Evolutionary conservation across 306 rosid genomes (phyloP), one percentile per base, ranked within the genome.

Genomic region (Trichosanthes truncata): DNA sequence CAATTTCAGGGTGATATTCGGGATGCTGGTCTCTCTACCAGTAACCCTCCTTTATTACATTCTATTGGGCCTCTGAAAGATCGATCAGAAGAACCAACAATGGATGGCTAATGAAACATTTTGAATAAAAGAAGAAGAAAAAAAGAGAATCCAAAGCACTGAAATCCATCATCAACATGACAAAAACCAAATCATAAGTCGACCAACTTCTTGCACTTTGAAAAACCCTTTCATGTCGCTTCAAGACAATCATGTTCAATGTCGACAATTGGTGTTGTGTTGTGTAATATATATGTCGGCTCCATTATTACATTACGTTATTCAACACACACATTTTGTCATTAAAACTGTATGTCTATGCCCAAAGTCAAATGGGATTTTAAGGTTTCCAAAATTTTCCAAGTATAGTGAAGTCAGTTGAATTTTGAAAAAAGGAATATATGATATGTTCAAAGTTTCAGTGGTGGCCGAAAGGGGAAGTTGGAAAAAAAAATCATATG

Each of bases 1-100:
- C 1, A 7, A 15, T 59, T 75, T 78, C 91, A 90, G 94, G 92
- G 94, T 90, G n/a, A 90, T 90, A 81, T 90, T 90, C 79, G 94
- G 94, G 53, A 88, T 90, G 94, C 11, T 90, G 20, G 80, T 90
- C 41, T 90, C 94, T 45, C 82, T 90, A 66, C 94, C 92, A 5
- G 82, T 90, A 75, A 90, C 92, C 13, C 94, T 88, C 66, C 51
- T 88, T 38, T 90, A 88, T 55, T 90, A 88, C 88, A 81, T 87
- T 76, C 67, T 83, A 78, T 85, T 88, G 45, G 92, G 94, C 25
- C 81, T 90, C 2, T 88, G 81, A 90, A 15, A 73, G 74, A 61
- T 53, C n/a, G 1, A 49, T 49, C 55, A 49, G 6, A 49, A 53
- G 59, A 56, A 23, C 14, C 62, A 56, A 9, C 29, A 52, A 53